phyloP scores from a whole-genome alignment of 2,329 filamentous ascomycete species.

The Cryphonectria radicalis region DNA sequence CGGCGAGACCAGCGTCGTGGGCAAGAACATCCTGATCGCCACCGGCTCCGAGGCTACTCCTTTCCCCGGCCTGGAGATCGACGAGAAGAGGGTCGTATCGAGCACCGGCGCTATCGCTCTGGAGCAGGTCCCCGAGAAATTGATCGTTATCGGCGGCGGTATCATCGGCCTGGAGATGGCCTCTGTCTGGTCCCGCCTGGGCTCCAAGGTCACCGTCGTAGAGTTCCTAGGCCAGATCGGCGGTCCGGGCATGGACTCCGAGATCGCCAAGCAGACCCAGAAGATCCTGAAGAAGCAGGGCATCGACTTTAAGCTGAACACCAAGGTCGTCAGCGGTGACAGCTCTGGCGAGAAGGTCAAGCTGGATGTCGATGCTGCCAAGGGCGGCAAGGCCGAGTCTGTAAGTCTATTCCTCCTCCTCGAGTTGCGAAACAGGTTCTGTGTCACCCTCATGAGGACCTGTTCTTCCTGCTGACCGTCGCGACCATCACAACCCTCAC shows the following conservation, averaged over 20 bases:
- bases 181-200: conserved; percentile 95
- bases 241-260: conserved; percentile 94
- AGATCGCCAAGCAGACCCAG: conserved; percentile 88
- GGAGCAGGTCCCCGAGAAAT: conserved; percentile 89
- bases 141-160: conserved; percentile 96
- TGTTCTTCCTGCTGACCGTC: conserved; percentile 17
- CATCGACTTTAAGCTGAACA: conserved; percentile 97
- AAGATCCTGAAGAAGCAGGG: conserved; percentile 96
- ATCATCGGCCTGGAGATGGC: conserved; percentile 99
- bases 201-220: conserved; percentile 93
- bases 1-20: conserved; percentile 82
- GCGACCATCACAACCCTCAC: conserved; percentile 8
- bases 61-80: conserved; percentile 93
- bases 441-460: neutral
- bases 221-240: conserved; percentile 97
- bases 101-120: conserved; percentile 94
- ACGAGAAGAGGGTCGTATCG: conserved; percentile 96
- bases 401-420: conserved; percentile 54
- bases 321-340: conserved; percentile 90
- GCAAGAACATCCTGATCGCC: conserved; percentile 98
- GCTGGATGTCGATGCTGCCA: conserved; percentile 86
- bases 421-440: neutral
- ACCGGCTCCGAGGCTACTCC: conserved; percentile 95
- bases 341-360: conserved; percentile 76
- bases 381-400: conserved; percentile 93